A percentile compares a stretch with the other conserved stretches of the same genome.
These are phyloP conservation scores for Eucalyptus curtisii DNA, from an alignment of 345 rosid genomes.

Conservation along the genomic window DNA sequence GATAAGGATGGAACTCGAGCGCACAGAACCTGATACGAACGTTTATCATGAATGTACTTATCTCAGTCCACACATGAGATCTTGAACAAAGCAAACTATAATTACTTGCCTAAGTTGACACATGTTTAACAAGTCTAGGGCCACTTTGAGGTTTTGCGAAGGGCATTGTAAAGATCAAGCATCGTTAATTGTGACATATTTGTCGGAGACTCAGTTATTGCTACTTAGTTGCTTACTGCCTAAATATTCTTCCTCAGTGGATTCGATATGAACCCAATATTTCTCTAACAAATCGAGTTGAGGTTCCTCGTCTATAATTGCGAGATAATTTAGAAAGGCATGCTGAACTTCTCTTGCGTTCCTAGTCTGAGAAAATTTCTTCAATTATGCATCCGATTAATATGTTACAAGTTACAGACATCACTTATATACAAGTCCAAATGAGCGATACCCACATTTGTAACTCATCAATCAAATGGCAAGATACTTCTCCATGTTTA, in stretches of 20 bases:
- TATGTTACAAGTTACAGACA: neutral
- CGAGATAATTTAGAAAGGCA: neutral
- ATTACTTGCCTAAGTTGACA: neutral
- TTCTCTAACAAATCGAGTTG: neutral
- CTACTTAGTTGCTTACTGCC: neutral
- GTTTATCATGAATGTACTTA: neutral
- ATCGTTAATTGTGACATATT: neutral
- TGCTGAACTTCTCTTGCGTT: neutral
- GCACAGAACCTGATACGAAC: neutral
- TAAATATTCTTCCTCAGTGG: neutral
- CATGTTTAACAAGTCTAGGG: neutral
- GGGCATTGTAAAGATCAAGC: neutral
- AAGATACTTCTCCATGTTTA: neutral
- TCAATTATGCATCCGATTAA: rapidly evolving
- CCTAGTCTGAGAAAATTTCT: neutral
- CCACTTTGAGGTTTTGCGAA: neutral
- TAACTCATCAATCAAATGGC: neutral
- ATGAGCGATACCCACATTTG: rapidly evolving
- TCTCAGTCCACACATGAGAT: neutral
- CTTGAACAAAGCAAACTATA: neutral
- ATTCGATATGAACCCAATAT: neutral
- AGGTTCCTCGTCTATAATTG: neutral
- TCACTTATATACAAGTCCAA: neutral
- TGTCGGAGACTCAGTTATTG: neutral
- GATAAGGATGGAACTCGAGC: neutral